Percentiles rank a stretch among this genome's conserved stretches.
Conservation (phyloP, 352 stramenopile species). For the Stramenopiles sp. region DNA sequence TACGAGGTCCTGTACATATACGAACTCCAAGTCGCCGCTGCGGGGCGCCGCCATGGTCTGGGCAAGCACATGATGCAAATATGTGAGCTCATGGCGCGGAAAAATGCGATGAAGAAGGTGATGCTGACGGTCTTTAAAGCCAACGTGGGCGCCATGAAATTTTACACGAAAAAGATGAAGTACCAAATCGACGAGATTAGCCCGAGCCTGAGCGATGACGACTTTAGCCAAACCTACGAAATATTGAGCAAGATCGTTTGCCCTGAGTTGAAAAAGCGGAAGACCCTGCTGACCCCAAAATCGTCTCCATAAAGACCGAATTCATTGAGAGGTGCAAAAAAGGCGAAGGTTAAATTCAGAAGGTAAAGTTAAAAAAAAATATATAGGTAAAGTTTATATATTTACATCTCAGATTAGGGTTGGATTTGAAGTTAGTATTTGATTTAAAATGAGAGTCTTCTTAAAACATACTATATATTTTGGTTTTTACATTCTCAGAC, state of each 20-base stretch:
- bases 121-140: conserved; percentile 22
- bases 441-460: too few species aligned
- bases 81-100: conserved; percentile 21
- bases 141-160: conserved; percentile 16
- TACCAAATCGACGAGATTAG: conserved; percentile 20
- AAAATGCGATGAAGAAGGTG: conserved; percentile 20
- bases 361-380: too few species aligned
- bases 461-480: too few species aligned
- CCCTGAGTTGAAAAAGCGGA: not conserved
- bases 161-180: conserved; percentile 18
- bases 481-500: too few species aligned
- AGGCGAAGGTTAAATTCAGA: too few species aligned
- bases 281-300: too few species aligned
- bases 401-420: too few species aligned
- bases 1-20: conserved; percentile 32
- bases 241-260: not conserved
- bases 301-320: too few species aligned
- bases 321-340: too few species aligned
- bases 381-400: too few species aligned
- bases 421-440: too few species aligned
- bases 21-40: conserved; percentile 29
- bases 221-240: not conserved
- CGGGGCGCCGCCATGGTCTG: conserved; percentile 23
- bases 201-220: not conserved
- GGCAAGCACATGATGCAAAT: conserved; percentile 25